Conservation (phyloP, 306 rosid species). For the Glycyrrhiza uralensis region DNA sequence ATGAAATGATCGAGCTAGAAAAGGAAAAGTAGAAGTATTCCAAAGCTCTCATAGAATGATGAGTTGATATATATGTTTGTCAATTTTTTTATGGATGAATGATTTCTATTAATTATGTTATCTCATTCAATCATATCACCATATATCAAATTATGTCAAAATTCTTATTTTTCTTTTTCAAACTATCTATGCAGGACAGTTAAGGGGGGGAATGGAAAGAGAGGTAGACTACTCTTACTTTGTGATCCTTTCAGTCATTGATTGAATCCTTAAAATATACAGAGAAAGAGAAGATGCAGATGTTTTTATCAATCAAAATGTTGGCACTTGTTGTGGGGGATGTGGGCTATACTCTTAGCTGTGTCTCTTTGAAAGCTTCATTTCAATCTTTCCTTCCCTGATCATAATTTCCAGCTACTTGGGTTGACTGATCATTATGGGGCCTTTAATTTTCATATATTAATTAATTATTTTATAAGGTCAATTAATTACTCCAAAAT, state of each 20-base stretch:
- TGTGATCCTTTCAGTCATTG: slow-evolving; percentile 16
- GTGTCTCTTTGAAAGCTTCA: slow-evolving; percentile 46
- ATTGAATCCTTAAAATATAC: slow-evolving; percentile 12
- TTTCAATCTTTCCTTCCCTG: slow-evolving; percentile 39
- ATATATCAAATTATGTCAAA: not conserved
- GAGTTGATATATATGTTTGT: not conserved
- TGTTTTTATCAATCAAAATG: slow-evolving; percentile 1
- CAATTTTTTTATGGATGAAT: not conserved
- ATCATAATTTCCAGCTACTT: slow-evolving; percentile 51
- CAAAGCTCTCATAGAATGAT: not conserved
- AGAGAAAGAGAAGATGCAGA: slow-evolving; percentile 9
- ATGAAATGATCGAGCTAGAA: not conserved
- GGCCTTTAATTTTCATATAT: too few species aligned
- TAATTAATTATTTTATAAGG: not conserved
- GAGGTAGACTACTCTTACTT: not conserved
- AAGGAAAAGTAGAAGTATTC: not conserved
- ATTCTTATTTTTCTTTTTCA: too few species aligned
- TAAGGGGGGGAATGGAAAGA: not conserved
- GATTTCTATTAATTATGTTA: not conserved
- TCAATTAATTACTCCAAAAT: not conserved
- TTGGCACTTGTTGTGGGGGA: slow-evolving; percentile 12
- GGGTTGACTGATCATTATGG: slow-evolving; percentile 48
- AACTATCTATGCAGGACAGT: not conserved
- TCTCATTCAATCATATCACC: not conserved
- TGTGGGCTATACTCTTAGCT: slow-evolving; percentile 13